Base-by-base conservation (phyloP, 2,329 filamentous ascomycete genomes). In the Fusarium keratoplasticum region DNA sequence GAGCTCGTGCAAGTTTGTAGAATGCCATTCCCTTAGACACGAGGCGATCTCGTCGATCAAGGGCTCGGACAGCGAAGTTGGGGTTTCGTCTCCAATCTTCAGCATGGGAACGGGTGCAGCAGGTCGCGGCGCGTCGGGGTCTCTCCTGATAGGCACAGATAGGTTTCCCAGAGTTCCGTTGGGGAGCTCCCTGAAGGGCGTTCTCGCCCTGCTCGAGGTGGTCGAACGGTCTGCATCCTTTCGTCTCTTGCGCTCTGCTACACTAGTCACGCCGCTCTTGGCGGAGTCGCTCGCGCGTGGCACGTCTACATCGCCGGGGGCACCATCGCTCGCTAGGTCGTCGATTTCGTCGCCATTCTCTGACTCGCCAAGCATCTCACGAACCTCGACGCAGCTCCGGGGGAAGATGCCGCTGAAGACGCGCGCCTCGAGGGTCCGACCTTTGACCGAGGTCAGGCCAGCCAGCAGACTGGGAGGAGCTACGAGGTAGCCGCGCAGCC, bases 401-500 rank as follows among this genome's bases (percentile, higher is more conserved):
- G 96, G 96, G 81, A 99, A 99, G 79, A 99, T 97, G 78, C 96
- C 96, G n/a, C 95, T 98, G 82, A 98, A 99, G 67, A 99, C 96
- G 74, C 96, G 92, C 69, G 96, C 95, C 84, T 98, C 96, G 35
- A 98, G 91, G 1, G 95, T 97, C 83, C 98, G 95, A 57, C 96
- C 96, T 82, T 95, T 96, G 78, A 93, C 91, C 71, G 93, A 96
- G 13, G 95, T 98, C 81, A 99, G 86, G 57, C 96, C 96, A 20
- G 96, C 94, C 68, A 99, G 90, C 81, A 99, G 86, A 77, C 95
- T 98, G 22, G 96, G 96, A 61, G 96, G 96, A 73, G 96, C 95
- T 76, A 99, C 93, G 69, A 99, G 89, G 84, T 99, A 99, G 68
- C 96, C 96, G 64, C 96, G 93, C 83, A 96, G 93, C 97, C 96